phyloP scores from a whole-genome alignment of 2,329 filamentous ascomycete genomes.

The Stagonosporopsis vannaccii region DNA sequence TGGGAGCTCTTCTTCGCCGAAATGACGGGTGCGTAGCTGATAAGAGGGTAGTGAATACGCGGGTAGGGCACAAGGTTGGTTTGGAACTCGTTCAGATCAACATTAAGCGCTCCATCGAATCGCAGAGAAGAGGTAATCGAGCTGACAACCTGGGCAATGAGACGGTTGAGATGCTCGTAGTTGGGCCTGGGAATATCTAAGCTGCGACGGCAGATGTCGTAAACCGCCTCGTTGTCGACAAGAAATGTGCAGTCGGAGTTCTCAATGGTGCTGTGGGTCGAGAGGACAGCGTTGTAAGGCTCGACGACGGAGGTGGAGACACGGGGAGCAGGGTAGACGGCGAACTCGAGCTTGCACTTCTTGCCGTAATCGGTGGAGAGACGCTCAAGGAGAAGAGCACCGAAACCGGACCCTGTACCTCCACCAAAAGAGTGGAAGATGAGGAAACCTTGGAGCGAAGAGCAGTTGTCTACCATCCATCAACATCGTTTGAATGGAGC shows the following conservation, averaged over 20 bases:
- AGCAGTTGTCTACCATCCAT: slow-evolving; percentile 68
- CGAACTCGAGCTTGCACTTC: slow-evolving; percentile 79
- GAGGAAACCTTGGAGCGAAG: slow-evolving; percentile 74
- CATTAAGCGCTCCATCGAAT: slow-evolving; percentile 76
- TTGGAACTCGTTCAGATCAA: slow-evolving; percentile 80
- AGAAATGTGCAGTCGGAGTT: slow-evolving; percentile 82
- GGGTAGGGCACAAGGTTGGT: slow-evolving; percentile 78
- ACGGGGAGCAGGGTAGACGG: slow-evolving; percentile 74
- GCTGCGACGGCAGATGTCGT: slow-evolving; percentile 77
- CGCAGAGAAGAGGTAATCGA: slow-evolving; percentile 76
- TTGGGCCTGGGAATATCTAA: slow-evolving; percentile 73
- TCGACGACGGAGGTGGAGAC: slow-evolving; percentile 75
- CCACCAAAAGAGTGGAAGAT: slow-evolving; percentile 79
- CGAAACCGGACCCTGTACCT: slow-evolving; percentile 76
- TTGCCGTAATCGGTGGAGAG: slow-evolving; percentile 77
- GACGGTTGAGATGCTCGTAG: slow-evolving; percentile 75
- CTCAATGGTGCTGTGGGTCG: slow-evolving; percentile 78
- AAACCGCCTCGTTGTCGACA: slow-evolving; percentile 77
- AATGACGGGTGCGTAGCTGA: slow-evolving; percentile 75
- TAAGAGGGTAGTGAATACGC: slow-evolving; percentile 76
- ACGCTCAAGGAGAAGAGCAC: slow-evolving; percentile 74
- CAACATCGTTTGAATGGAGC: slow-evolving; percentile 12
- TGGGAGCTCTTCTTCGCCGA: slow-evolving; percentile 79
- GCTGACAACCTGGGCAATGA: slow-evolving; percentile 77
- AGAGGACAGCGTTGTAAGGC: slow-evolving; percentile 77